Evolutionary conservation across 192 early-diverging fungal species (phyloP), one percentile per base, ranked within the genome.

Genomic region (Gonapodya prolifera): DNA sequence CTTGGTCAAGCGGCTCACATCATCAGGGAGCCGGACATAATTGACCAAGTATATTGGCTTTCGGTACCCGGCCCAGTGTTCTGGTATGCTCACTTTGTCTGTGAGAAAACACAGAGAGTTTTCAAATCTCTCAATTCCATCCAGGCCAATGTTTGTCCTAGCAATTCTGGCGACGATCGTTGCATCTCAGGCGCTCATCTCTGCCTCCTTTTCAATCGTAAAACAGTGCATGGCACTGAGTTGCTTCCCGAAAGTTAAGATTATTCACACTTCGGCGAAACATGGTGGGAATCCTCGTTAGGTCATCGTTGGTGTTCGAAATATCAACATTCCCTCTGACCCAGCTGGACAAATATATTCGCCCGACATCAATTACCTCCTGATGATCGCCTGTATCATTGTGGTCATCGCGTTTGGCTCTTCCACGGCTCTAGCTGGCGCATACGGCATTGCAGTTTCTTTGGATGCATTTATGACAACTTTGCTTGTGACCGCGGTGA

Each of bases 101-200:
- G 83, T 69, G 74, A 34, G 70, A 35, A 29, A 33, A 31, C 74
- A 30, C 36, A 0, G 16, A 70, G 23, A 75, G 31, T 2, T 78
- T 80, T 77, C 28, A 17, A 71, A 32, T 0, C 0, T 34, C 35
- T 34, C 2, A 29, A 33, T 74, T 35, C 23, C n/a, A 34, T 82
- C 31, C 34, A 31, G 85, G 85, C 76, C 83, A 2, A 79, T 85
- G 29, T 76, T 88, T 31, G 78, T 89, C 0, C 78, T 89, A n/a
- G 85, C 87, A 16, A 88, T 82, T 1, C 33, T 84, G 8, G 84
- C 88, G 0, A 84, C 88, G 2, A 89, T 89, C 75, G 82, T 89
- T 28, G 88, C 87, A 30, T 89, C 87, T 30, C 88, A 89, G 77
- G 85, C 87, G 8, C 82, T 85, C 70, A 87, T 89, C 45, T 82